Evolutionary conservation across 345 rosid species (phyloP).

Genomic region (Kernera saxatilis): DNA sequence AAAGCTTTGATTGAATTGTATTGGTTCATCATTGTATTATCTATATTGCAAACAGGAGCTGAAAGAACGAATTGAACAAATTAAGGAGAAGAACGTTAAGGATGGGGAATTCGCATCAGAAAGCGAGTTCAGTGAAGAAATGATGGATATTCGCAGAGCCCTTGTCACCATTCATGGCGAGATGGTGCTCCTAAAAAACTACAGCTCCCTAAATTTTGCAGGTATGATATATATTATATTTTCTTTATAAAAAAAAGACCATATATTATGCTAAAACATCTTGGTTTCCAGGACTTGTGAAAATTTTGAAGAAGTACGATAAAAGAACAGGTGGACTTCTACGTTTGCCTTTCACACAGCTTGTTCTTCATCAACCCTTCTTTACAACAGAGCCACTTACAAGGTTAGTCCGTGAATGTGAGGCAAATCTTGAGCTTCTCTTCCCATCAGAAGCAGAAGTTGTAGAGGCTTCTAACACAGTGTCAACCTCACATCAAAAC

Average conservation of each 20-base stretch:
- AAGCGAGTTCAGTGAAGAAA: constrained; percentile 75
- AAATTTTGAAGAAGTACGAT: constrained; percentile 85
- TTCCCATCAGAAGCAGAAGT: constrained; percentile 89
- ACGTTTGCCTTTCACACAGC: constrained; percentile 72
- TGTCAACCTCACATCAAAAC: constrained; percentile 5
- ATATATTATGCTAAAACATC: not conserved
- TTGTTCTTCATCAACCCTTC: constrained; percentile 79
- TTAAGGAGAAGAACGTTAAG: constrained; percentile 48
- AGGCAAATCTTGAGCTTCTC: constrained; percentile 83
- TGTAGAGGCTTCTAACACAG: constrained; percentile 40
- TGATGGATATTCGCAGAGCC: constrained; percentile 91
- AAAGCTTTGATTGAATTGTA: not conserved
- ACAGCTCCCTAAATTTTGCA: constrained; percentile 88
- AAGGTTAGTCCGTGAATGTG: constrained; percentile 78
- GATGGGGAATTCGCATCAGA: constrained; percentile 54
- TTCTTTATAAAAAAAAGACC: not conserved
- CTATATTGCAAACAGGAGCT: constrained; percentile 48
- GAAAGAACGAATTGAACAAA: constrained; percentile 67
- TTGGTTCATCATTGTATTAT: not conserved
- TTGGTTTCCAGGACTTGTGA: constrained; percentile 55
- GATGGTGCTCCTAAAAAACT: constrained; percentile 92
- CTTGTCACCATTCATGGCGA: constrained; percentile 88
- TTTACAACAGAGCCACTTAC: constrained; percentile 80
- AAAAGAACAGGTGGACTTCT: constrained; percentile 81
- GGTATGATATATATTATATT: constrained; percentile 31